Base-by-base conservation (phyloP, 2,329 filamentous ascomycete genomes). In the Aspergillus japonicus region DNA sequence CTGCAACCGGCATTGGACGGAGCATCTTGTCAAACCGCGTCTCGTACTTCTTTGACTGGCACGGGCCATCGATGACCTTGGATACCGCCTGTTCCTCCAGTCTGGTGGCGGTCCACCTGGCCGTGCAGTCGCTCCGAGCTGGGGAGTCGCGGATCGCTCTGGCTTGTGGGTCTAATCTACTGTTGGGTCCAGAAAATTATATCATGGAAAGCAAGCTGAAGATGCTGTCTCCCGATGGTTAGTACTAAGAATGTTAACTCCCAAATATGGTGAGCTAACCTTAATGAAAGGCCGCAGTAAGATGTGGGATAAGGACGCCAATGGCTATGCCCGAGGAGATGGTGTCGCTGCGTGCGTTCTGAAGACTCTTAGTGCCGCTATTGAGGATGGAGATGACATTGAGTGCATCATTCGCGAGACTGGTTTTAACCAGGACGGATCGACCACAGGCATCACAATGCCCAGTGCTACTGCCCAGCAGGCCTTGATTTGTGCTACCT, bases 31-130 rank as follows among this genome's bases (percentile, higher is more conserved):
- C 74, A 1, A 76, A 75, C 47, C 66, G 72, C 3, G 57, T 73
- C 16, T 72, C 68, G 1, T 71, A 75, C 66, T 73, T 42, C 29
- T 62, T 57, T 47, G 54, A 60, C 24, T 55, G 49, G 11, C 49
- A 31, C 11, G 61, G 77, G 1, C 73, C 77, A 0, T 70, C 64
- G 6, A 69, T 78, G 63, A 77, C 75, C 0, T 69, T 80, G 21
- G 77, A 80, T 29, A 80, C 78, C 0, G 78, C 77, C 2, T 80
- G 78, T 56, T 78, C 75, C 0, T 75, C 75, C 0, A 72, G 68
- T 54, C 58, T 80, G 2, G 62, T 71, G 14, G 69, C 71, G 2
- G 50, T 73, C 1, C 69, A 73, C 52, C 61, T 63, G 7, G 71
- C 69, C 2, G 65, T 69, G 10, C 66, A 70, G 26, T 57, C 47